Evolutionary conservation across 306 rosid species (phyloP), one percentile per base, ranked within the genome.

Genomic region (Begonia fuchsioides): DNA sequence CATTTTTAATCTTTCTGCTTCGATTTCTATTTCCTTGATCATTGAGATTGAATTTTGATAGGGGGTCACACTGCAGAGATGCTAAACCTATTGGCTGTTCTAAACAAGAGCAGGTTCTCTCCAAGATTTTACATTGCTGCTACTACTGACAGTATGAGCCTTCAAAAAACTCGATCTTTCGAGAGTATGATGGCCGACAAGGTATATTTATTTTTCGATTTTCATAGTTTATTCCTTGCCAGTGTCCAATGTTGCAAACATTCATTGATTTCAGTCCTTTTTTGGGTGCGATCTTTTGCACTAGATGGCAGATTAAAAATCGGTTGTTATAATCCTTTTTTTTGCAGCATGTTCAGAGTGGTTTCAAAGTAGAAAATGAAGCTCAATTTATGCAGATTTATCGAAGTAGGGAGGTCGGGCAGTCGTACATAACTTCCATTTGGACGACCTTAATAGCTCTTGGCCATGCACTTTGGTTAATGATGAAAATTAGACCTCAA

Each of bases 41-140:
- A 44, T n/a, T 48, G 52, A 9, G 43, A 10, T 2, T 48, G 40
- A 52, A 4, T n/a, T 20, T 12, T 16, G 41, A 58, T 55, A 68
- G 93, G 93, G 38, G 94, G 93, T 59, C 96, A 87, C 68, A 83
- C 88, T 5, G 94, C 88, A 1, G 94, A 87, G 93, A 87, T 87
- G 88, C 81, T 87, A 56, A 87, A 83, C 75, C 76, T 87, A 13
- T 71, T 87, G 61, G 59, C 72, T n/a, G 81, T 69, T 54, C 69
- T 87, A 50, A 83, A 65, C 40, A 80, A 62, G 49, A 86, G 73
- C 51, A 69, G 80, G 68, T 76, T 83, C 57, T 32, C 61, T 49
- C 79, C 93, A 16, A 75, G 96, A 72, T 69, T 73, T 69, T 87
- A 83, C 58, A 68, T 83, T 58, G 93, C 87, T 40, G 94, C 83